phyloP scores from a whole-genome alignment of 768 basidiomycete species.

The Exidia glandulosa region DNA sequence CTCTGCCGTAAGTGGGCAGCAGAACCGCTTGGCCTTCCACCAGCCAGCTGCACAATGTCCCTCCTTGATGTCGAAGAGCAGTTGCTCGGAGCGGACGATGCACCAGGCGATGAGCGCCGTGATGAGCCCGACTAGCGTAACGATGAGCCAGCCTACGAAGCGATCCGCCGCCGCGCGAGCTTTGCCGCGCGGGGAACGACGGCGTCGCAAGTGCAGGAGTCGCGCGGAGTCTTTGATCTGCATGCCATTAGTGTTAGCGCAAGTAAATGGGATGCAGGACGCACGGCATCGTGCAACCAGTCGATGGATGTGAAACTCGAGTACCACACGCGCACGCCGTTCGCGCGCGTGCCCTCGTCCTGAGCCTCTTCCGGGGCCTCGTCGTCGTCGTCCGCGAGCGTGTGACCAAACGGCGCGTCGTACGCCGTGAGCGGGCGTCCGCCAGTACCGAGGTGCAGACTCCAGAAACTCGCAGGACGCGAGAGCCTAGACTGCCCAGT shows the following conservation, averaged over 20 bases:
- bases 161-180: slow-evolving; percentile 59
- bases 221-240: slow-evolving; percentile 84
- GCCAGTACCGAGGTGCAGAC: background rate
- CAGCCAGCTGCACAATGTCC: slow-evolving; percentile 67
- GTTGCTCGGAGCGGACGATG: slow-evolving; percentile 76
- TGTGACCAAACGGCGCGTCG: slow-evolving; percentile 38
- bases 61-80: slow-evolving; percentile 86
- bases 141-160: slow-evolving; percentile 79
- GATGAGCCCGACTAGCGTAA: slow-evolving; percentile 77
- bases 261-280: slow-evolving; percentile 12
- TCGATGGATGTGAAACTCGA: slow-evolving; percentile 85
- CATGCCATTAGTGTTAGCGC: slow-evolving; percentile 5
- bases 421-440: slow-evolving; percentile 62
- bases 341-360: slow-evolving; percentile 54
- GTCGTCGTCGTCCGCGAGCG: slow-evolving; percentile 21
- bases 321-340: slow-evolving; percentile 87
- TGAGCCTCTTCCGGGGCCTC: slow-evolving; percentile 23
- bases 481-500: background rate
- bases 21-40: slow-evolving; percentile 72
- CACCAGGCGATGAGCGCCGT: slow-evolving; percentile 81
- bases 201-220: slow-evolving; percentile 56
- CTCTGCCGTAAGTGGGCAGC: slow-evolving; percentile 40
- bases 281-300: slow-evolving; percentile 83
- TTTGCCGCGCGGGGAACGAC: slow-evolving; percentile 59
- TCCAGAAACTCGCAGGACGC: background rate